Evolutionary conservation across 1,284 basidiomycete genomes (phyloP).

Genomic region (Irpex lacteus): DNA sequence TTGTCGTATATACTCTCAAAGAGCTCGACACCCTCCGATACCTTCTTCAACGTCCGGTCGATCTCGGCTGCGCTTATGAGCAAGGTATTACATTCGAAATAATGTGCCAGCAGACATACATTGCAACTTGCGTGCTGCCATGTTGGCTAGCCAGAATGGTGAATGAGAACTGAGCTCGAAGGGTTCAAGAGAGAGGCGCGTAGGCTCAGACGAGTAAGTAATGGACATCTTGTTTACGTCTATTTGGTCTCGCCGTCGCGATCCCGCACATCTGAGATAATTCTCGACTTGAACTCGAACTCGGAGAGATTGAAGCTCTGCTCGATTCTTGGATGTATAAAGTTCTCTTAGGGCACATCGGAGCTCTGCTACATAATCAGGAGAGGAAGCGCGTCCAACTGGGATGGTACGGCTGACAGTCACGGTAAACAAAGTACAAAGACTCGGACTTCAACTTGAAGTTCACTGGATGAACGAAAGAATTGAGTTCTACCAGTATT

Average conservation of each 20-base stretch:
- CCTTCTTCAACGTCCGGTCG: conserved; percentile 94
- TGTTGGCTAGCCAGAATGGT: conserved; percentile 32
- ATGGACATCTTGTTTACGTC: not conserved
- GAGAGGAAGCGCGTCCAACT: no score
- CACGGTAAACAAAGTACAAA: no score
- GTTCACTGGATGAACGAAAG: no score
- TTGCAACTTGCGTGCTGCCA: conserved; percentile 84
- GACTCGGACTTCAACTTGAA: no score
- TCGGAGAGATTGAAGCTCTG: no score
- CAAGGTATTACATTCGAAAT: not conserved
- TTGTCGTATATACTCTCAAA: conserved; percentile 97
- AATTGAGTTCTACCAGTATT: no score
- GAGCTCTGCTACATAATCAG: no score
- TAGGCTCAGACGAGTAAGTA: not conserved
- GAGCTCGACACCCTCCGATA: conserved; percentile 89
- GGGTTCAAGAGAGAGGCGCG: not conserved
- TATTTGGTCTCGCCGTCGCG: not conserved
- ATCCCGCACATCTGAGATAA: no score
- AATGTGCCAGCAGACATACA: conserved; percentile 43
- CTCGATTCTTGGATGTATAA: no score
- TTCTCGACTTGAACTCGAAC: no score
- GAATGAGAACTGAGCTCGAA: not conserved
- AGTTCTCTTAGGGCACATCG: no score
- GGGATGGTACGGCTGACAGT: no score
- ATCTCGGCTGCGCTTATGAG: conserved; percentile 73